Base-by-base conservation (phyloP, 495 filamentous ascomycete genomes). In the Cryomyces minteri region DNA sequence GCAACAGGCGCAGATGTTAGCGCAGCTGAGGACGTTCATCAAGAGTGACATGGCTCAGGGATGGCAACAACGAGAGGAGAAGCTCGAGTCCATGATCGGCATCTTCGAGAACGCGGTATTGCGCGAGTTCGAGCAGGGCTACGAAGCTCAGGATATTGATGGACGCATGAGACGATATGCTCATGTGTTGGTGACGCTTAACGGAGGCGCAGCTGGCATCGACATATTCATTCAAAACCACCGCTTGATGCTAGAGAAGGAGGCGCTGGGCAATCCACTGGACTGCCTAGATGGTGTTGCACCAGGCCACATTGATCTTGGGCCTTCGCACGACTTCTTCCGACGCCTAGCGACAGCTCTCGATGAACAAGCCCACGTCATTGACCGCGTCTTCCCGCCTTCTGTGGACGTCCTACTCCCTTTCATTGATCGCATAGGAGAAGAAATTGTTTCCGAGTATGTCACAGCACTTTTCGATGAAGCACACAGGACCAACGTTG, bases 91-190 rank as follows among this genome's bases (percentile, higher is more conserved):
- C n/a, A 84, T 90, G 67, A 69, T 80, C 39, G 71, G 71, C 29
- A 80, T 88, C 52, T 96, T 99, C 53, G 88, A 96, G 61, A 87
- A 79, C 45, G 84, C 87, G 4, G 88, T 88, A 5, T 62, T 93
- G 43, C 72, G 80, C 43, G 88, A 96, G 60, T 96, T 96, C 54
- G 83, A 93, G 58, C 81, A 65, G 40, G 92, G 83, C 4, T 86
- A 87, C 49, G 84, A 92, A 58, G 76, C 75, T n/a, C 80, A 79
- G 57, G 88, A 99, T 62, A 75, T 92, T 43, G 80, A 94, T 52
- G 86, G 83, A 8, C 70, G 76, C 34, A 93, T 94, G 87, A 74
- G 72, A 45, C 74, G 81, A 59, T 96, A 94, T 62, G 85, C 87
- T 7, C 75, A 87, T 49, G 82, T 96, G 25, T 66, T 98, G 18